phyloP scores from a whole-genome alignment of 73 alveolate species.

The Paramecium caudatum region DNA sequence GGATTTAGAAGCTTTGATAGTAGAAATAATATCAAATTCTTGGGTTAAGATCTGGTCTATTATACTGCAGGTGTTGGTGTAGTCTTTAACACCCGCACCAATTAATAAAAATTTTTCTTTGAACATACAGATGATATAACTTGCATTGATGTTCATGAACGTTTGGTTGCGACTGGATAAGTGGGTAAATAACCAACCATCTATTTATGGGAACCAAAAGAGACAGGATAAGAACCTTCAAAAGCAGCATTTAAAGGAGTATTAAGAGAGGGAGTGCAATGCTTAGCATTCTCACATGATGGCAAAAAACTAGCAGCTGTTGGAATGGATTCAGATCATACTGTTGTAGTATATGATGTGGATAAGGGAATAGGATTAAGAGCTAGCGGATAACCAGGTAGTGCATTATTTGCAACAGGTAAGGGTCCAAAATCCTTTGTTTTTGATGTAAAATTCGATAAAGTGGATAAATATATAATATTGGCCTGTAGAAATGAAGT shows the following conservation, averaged over 20 bases:
- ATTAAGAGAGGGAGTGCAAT: conserved; percentile 89
- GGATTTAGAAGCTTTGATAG: conserved; percentile 98
- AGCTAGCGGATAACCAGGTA: conserved; percentile 23
- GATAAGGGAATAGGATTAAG: conserved; percentile 84
- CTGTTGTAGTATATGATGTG: conserved; percentile 93
- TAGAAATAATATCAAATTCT: conserved; percentile 92
- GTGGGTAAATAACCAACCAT: conserved; percentile 93
- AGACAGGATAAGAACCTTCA: conserved; percentile 85
- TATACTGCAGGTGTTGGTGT: conserved; percentile 98
- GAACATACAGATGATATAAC: conserved; percentile 97
- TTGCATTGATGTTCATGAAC: conserved; percentile 91
- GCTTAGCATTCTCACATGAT: conserved; percentile 92
- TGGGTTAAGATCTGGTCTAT: conserved; percentile 86
- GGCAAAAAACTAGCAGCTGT: conserved; percentile 93
- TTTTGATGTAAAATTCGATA: conserved; percentile 88
- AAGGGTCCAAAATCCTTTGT: conserved; percentile 93
- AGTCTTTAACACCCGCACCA: conserved; percentile 80
- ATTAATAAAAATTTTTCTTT: conserved; percentile 86
- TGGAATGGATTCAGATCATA: conserved; percentile 96
- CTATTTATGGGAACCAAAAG: conserved; percentile 88
- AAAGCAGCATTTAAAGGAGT: conserved; percentile 90
- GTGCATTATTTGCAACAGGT: conserved; percentile 86
- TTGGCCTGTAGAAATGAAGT: conserved; percentile 95
- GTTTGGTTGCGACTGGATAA: conserved; percentile 91
- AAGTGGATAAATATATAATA: conserved; percentile 83